phyloP scores from a whole-genome alignment of 192 early-diverging fungal genomes.

The Thamnidium elegans region DNA sequence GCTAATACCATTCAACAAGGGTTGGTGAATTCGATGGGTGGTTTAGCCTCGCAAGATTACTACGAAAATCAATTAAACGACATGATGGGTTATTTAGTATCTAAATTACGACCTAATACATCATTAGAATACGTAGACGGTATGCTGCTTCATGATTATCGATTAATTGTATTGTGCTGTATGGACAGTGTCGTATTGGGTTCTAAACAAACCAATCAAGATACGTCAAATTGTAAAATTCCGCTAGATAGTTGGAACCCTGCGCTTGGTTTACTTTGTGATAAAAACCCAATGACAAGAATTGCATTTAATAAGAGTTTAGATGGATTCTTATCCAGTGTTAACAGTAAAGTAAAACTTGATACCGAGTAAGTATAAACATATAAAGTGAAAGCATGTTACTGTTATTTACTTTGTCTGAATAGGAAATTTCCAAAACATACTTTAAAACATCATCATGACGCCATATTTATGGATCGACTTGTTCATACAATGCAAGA shows the following conservation, averaged over 20 bases:
- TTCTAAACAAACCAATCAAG: not conserved
- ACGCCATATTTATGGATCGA: constrained; percentile 20
- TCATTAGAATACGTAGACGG: constrained; percentile 36
- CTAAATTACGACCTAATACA: constrained; percentile 37
- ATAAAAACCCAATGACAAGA: constrained; percentile 19
- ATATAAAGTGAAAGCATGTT: not conserved
- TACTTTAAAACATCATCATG: constrained; percentile 17
- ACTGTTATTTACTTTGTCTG: too few species aligned
- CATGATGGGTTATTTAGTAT: constrained; percentile 49
- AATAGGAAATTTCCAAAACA: constrained; percentile 1
- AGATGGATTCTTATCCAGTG: not conserved
- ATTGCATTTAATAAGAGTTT: constrained; percentile 23
- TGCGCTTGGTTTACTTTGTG: constrained; percentile 19
- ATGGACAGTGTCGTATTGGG: constrained; percentile 14
- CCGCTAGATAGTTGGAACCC: constrained; percentile 20
- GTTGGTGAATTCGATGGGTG: constrained; percentile 25
- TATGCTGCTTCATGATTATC: constrained; percentile 34
- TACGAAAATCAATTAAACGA: constrained; percentile 56
- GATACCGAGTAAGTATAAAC: too few species aligned
- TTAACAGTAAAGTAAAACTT: not conserved
- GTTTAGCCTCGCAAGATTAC: constrained; percentile 54
- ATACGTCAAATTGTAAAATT: not conserved
- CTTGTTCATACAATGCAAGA: constrained; percentile 14
- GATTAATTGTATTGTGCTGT: constrained; percentile 42
- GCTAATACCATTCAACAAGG: constrained; percentile 16